A percentile compares a stretch with the other conserved stretches of the same genome.
These are phyloP conservation scores for Metschnikowia peoriensis DNA, from an alignment of 805 yeast genomes.

Conservation along the genomic window DNA sequence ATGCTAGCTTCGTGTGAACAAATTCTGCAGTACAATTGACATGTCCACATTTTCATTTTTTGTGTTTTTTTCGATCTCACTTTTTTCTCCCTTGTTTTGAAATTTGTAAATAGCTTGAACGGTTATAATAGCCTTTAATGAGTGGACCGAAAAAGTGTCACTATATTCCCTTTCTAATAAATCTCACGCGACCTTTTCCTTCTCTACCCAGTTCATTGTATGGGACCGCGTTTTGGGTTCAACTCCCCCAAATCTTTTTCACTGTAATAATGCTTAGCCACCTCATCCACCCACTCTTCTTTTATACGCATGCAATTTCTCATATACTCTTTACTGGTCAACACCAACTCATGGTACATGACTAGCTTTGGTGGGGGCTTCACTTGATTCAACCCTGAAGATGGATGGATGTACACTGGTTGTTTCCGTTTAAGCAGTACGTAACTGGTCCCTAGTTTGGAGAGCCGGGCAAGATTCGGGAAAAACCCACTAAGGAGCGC, in stretches of 20 bases:
- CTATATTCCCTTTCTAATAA: too few species aligned
- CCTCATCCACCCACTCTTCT: conserved; percentile 69
- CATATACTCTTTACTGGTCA: conserved; percentile 88
- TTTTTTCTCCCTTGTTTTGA: too few species aligned
- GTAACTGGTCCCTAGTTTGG: conserved; percentile 66
- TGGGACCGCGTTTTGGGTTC: conserved; percentile 8
- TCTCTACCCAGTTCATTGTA: not conserved
- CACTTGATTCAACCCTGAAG: conserved; percentile 61
- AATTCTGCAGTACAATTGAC: not conserved
- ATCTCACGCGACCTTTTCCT: not conserved
- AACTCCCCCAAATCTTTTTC: conserved; percentile 22
- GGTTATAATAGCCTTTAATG: too few species aligned
- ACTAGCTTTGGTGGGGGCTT: conserved; percentile 75
- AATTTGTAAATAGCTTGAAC: too few species aligned
- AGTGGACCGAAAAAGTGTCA: too few species aligned
- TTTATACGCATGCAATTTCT: conserved; percentile 71
- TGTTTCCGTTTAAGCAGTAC: conserved; percentile 64
- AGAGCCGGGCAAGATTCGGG: conserved; percentile 59
- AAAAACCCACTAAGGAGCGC: conserved; percentile 68
- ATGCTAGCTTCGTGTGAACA: not conserved
- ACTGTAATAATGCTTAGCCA: conserved; percentile 63
- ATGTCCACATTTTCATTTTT: not conserved
- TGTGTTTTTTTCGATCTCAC: not conserved
- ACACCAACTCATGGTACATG: conserved; percentile 77
- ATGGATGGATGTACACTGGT: conserved; percentile 82